phyloP scores from a whole-genome alignment of 148 eudicot genomes.

The Camellia lanceoleosa region DNA sequence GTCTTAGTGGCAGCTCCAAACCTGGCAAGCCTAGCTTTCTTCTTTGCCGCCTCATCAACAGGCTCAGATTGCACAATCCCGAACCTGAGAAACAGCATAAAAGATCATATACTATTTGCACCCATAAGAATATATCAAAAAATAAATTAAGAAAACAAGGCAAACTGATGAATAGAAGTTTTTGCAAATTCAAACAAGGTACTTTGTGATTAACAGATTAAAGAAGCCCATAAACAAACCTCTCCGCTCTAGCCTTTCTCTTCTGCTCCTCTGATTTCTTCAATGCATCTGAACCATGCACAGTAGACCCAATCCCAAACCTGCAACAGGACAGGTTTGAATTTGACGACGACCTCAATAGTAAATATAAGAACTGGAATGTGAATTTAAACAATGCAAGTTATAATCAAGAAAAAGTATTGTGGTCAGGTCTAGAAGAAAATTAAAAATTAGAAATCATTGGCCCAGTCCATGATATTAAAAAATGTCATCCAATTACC shows the following conservation, averaged over 20 bases:
- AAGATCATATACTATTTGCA: neutral
- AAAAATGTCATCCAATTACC: neutral
- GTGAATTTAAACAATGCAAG: neutral
- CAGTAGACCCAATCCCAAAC: constrained; percentile 59
- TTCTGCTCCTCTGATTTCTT: constrained; percentile 71
- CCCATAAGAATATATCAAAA: neutral
- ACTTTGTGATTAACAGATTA: neutral
- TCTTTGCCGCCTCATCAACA: constrained; percentile 72
- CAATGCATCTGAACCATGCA: constrained; percentile 41
- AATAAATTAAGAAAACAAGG: neutral
- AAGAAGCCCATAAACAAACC: constrained; percentile 31
- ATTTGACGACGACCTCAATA: constrained; percentile 1
- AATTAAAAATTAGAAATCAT: neutral
- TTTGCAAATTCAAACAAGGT: neutral
- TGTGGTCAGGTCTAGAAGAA: neutral
- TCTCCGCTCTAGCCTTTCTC: constrained; percentile 98
- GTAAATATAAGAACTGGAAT: neutral
- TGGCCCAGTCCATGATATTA: neutral
- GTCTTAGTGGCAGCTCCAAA: constrained; percentile 53
- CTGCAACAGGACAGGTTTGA: constrained; percentile 28
- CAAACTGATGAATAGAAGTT: neutral
- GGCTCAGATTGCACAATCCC: constrained; percentile 46
- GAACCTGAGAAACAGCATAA: constrained; percentile 48
- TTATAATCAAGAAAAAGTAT: neutral
- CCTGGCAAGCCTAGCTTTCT: constrained; percentile 78